Evolutionary conservation across 352 stramenopile species (phyloP), one percentile per base, ranked within the genome.

Genomic region (Pythium guiyangense): DNA sequence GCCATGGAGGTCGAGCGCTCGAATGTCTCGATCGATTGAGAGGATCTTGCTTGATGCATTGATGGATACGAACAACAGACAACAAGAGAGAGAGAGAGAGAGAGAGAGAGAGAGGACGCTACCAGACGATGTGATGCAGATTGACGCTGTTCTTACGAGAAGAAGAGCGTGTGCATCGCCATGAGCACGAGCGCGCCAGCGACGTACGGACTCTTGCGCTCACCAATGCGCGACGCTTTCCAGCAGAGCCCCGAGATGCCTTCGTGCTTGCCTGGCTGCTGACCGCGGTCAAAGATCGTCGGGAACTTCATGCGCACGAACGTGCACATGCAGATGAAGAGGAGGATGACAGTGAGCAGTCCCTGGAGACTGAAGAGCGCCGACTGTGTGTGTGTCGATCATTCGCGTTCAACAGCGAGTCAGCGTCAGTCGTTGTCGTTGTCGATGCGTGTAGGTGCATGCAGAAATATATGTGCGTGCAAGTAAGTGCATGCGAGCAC

Each of bases 301-400:
- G 96, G 93, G 67, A 97, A 89, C 63, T 98, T 94, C 69, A 96
- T 96, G 63, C 96, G 90, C 40, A 98, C 81, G 81, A 97, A 99
- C 14, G 96, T 97, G 72, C 92, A 98, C 37, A 92, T 98, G 77
- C 95, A 99, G 76, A 99, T 98, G 68, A 99, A 90, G 46, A 99
- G 85, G 53, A 99, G 66, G 45, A 99, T 77, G 40, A 99, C 92
- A 18, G 95, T 98, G 43, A 99, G 85, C 47, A 99, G 75, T 34
- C 93, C 97, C 49, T 96, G 91, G 64, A 99, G 97, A 59, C 97
- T 96, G 68, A 99, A 99, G 37, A 99, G 92, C 22, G 96, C 97
- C 37, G 93, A 97, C 96, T 97, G 49, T 39, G n/a, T n/a, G n/a
- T n/a, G n/a, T n/a, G n/a, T n/a, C n/a, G 37, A 63, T 20, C 0